phyloP scores from a whole-genome alignment of 1,284 basidiomycete genomes.

The Athelia sp. region DNA sequence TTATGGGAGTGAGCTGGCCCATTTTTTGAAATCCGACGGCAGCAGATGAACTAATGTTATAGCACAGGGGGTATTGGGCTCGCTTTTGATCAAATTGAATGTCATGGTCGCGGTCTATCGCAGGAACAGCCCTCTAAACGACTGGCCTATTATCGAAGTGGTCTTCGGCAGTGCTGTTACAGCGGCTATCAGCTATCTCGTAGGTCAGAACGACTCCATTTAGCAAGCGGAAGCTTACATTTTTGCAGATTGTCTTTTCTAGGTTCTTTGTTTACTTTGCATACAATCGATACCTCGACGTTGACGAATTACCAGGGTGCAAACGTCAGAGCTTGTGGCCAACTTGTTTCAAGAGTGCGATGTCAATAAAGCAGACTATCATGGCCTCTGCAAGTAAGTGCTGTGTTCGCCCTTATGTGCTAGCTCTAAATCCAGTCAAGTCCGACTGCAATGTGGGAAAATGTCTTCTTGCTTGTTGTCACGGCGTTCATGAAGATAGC shows the following conservation, averaged over 20 bases:
- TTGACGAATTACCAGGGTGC: constrained; percentile 38
- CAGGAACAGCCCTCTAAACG: constrained; percentile 46
- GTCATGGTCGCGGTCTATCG: constrained; percentile 59
- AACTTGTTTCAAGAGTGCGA: constrained; percentile 75
- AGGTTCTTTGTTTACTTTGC: constrained; percentile 30
- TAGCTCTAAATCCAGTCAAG: constrained; percentile 24
- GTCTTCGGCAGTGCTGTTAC: constrained; percentile 58
- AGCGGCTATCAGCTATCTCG: constrained; percentile 63
- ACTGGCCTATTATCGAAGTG: constrained; percentile 65
- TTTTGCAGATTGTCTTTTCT: constrained; percentile 43
- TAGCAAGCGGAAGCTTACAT: constrained; percentile 1
- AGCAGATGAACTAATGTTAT: constrained; percentile 1
- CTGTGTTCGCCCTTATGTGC: not conserved
- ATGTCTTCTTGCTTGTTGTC: constrained; percentile 58
- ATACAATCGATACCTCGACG: constrained; percentile 3
- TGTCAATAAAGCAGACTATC: constrained; percentile 56
- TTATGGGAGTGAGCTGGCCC: constrained; percentile 46
- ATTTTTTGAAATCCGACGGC: constrained; percentile 2
- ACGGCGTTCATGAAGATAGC: constrained; percentile 58
- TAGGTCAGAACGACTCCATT: constrained; percentile 20
- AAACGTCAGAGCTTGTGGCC: constrained; percentile 65
- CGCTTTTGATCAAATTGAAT: constrained; percentile 61
- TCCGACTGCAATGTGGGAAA: constrained; percentile 58
- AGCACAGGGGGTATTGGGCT: constrained; percentile 55
- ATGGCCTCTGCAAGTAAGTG: constrained; percentile 70